Evolutionary conservation across 2,329 filamentous ascomycete genomes (phyloP).

Genomic region (Ophiognomonia clavigignenti-juglandacearum): DNA sequence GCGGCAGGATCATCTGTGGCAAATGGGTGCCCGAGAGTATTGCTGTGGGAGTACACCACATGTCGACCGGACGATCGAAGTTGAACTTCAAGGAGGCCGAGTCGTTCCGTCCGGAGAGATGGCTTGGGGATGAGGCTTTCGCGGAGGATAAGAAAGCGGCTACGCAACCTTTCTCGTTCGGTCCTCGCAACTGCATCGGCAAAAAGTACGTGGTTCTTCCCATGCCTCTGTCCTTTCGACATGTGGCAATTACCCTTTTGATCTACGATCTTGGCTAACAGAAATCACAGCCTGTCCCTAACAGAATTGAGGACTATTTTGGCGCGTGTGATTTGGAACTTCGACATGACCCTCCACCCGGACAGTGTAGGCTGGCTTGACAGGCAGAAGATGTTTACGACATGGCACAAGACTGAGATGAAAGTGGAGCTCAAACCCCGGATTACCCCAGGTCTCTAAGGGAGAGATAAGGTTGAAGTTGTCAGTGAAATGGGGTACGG

Average conservation of each 20-base stretch:
- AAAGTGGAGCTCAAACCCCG: constrained; percentile 4
- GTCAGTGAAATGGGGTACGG: neutral
- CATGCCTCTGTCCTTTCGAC: neutral
- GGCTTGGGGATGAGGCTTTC: constrained; percentile 4
- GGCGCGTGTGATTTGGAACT: constrained; percentile 23
- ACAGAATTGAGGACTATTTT: constrained; percentile 25
- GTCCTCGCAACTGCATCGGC: constrained; percentile 8
- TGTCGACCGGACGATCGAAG: neutral
- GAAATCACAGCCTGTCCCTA: constrained; percentile 18
- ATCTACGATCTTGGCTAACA: neutral
- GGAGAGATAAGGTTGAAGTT: neutral
- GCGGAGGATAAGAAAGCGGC: neutral
- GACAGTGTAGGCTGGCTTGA: constrained; percentile 5
- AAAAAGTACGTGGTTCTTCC: constrained; percentile 5
- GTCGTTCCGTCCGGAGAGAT: constrained; percentile 6
- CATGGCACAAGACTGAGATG: constrained; percentile 11
- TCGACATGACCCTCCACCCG: constrained; percentile 19
- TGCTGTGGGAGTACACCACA: constrained; percentile 1
- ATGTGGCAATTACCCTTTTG: too few relatives aligned
- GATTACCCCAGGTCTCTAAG: neutral
- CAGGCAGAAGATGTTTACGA: constrained; percentile 8
- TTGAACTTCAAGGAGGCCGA: constrained; percentile 1
- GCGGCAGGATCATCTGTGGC: constrained; percentile 9
- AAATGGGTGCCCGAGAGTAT: constrained; percentile 4
- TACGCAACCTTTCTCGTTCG: constrained; percentile 5